Base-by-base conservation (phyloP, 495 filamentous ascomycete species). In the Lasiosphaeris hirsuta region DNA sequence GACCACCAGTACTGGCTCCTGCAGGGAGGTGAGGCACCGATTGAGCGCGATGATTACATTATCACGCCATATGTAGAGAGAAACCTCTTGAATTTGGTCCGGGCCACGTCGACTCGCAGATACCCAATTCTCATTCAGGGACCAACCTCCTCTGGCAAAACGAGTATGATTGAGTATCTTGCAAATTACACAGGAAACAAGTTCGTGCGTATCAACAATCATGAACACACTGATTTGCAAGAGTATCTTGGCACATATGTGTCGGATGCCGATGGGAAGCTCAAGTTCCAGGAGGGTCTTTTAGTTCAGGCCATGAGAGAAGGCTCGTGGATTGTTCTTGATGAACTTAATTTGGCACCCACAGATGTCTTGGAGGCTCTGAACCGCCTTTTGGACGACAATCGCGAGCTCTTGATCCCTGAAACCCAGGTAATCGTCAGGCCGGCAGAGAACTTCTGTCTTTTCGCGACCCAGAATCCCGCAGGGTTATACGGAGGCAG, bases 401-500 rank as follows among this genome's bases (percentile, higher is more conserved):
- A 99, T 62, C 81, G 94, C n/a, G 95, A 99, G 68, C 84, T 99
- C 1, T 81, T 97, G 45, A 94, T 99, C 44, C 94, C 95, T 0
- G 95, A 99, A 65, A 97, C 95, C 0, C 95, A 99, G 69, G 91
- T 97, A 64, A 79, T 91, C 14, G 87, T 99, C 30, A 85, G 86
- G 36, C 95, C 95, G 0, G 90, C 97, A 56, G 83, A 87, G 36
- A 90, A 95, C 66, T 99, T 99, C 73, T 96, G 97, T 86, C 80
- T 99, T 0, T 99, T 97, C 62, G 95, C 95, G n/a, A 99, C 95
- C 0, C 95, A 99, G 64, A 99, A 99, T 61, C 95, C 95, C 2
- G 88, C 95, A 14, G 95, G 95, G 18, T 73, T 97, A 5, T 99
- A 99, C 67, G 95, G 95, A 57, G 95, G 95, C 17, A 80, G 95